Conservation (phyloP, 192 early-diverging fungal genomes). For the Haplosporangium gracile region DNA sequence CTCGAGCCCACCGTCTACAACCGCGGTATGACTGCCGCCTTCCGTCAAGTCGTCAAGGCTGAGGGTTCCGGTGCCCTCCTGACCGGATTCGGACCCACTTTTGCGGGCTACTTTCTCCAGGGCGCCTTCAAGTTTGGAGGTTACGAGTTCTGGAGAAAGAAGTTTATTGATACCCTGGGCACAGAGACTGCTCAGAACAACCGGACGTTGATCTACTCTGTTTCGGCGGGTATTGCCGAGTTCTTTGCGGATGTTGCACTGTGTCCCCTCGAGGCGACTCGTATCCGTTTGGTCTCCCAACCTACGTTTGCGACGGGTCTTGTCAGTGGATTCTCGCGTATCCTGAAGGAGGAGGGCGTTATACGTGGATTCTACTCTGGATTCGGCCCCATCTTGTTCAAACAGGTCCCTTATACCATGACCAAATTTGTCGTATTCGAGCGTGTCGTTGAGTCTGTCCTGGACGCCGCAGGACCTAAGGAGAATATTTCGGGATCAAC, state of each 20-base stretch:
- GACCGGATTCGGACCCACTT: constrained; percentile 73
- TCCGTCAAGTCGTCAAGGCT: constrained; percentile 59
- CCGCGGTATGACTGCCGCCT: constrained; percentile 61
- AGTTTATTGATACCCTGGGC: constrained; percentile 63
- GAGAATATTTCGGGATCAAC: constrained; percentile 54
- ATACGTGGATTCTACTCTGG: constrained; percentile 81
- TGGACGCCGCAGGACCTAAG: constrained; percentile 55
- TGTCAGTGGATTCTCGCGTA: constrained; percentile 67
- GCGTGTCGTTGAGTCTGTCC: constrained; percentile 61
- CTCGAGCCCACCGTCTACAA: no score
- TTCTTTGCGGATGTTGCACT: constrained; percentile 80
- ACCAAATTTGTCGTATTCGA: constrained; percentile 83
- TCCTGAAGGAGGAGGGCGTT: constrained; percentile 76
- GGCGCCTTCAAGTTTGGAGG: constrained; percentile 76
- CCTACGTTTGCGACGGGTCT: constrained; percentile 76
- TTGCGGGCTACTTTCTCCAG: constrained; percentile 74
- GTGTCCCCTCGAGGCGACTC: constrained; percentile 80
- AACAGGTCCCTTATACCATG: constrained; percentile 86
- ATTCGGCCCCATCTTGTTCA: constrained; percentile 82
- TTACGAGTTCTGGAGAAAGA: constrained; percentile 74
- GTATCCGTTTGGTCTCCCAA: constrained; percentile 81
- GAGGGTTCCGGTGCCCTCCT: constrained; percentile 69
- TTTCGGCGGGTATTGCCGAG: constrained; percentile 73
- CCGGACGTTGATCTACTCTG: constrained; percentile 72
- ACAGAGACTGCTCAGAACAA: constrained; percentile 66